Base-by-base conservation (phyloP, 169 alveolate species). In the Eimeria zaria region DNA sequence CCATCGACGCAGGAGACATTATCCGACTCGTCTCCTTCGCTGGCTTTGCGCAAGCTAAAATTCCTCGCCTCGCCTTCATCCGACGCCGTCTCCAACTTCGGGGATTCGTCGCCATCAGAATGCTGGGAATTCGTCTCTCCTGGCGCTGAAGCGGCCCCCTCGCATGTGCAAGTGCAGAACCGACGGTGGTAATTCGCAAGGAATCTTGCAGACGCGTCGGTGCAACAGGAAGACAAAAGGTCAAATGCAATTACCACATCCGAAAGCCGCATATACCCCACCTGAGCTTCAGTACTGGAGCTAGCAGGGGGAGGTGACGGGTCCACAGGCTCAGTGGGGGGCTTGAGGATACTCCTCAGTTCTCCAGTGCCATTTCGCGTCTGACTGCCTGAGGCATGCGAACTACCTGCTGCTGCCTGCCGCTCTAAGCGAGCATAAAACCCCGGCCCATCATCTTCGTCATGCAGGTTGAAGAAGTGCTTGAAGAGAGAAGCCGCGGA, bases 171-270 rank as follows among this genome's bases (percentile, higher is more conserved):
- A 9, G 93, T 87, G 93, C 93, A 87, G 67, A 60, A 87, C 58
- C 93, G 81, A 22, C 93, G 78, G 81, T 87, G 93, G 48, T 87
- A 87, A 27, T 22, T 48, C 7, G 78, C 64, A 58, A 87, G 93
- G 81, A 87, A 87, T 87, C 80, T 87, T 33, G 93, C 93, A 33
- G 93, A 87, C 55, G 93, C 93, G 64, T 87, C 93, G 64, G 93
- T 87, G 81, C 93, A 87, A 36, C 93, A 87, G 46, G 93, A 87
- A 39, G 93, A 87, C 83, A 87, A 87, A 39, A 87, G 62, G 30
- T 87, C 93, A 33, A 87, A 87, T 60, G 93, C 93, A 87, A 87
- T 87, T 16, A 87, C 93, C 55, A 87, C 81, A 62, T 87, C 93
- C 9, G 93, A 87, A 7, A 87, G 93, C 64, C 93, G 55, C 93